A percentile compares a stretch with the other conserved stretches of the same genome.
phyloP scores from a whole-genome alignment of 345 rosid genomes.

The Populus pruinosa region DNA sequence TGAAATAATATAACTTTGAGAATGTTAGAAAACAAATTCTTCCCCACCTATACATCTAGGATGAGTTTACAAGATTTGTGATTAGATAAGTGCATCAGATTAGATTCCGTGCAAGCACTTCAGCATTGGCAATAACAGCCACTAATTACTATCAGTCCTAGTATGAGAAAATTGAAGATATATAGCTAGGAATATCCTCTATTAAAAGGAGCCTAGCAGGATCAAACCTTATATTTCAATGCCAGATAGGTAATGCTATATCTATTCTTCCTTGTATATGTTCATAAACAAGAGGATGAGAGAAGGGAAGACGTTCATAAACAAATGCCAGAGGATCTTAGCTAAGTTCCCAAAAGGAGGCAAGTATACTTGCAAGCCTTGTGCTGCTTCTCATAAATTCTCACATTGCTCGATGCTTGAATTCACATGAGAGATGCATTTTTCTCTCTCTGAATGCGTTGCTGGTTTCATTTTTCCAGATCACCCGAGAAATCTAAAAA shows the following conservation, averaged over 20 bases:
- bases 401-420: not conserved
- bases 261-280: slow-evolving; percentile 26
- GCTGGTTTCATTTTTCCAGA: slow-evolving; percentile 32
- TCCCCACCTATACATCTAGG: too few relatives aligned
- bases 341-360: slow-evolving; percentile 43
- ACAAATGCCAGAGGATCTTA: slow-evolving; percentile 29
- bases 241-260: slow-evolving; percentile 1
- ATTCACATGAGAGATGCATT: not conserved
- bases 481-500: slow-evolving; percentile 45
- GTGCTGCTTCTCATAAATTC: not conserved
- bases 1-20: too few relatives aligned
- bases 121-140: too few relatives aligned
- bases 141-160: too few relatives aligned
- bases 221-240: too few relatives aligned
- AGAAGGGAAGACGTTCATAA: slow-evolving; percentile 26
- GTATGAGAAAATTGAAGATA: too few relatives aligned
- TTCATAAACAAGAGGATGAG: slow-evolving; percentile 21
- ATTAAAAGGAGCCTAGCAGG: too few relatives aligned
- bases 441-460: slow-evolving; percentile 5
- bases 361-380: slow-evolving; percentile 26
- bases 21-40: too few relatives aligned
- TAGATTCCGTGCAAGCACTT: too few relatives aligned
- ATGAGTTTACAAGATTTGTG: too few relatives aligned
- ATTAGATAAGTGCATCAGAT: too few relatives aligned
- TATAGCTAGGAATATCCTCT: too few relatives aligned